These are phyloP conservation scores for Cladophialophora bantiana DNA, from an alignment of 2,329 filamentous ascomycete genomes.

Conservation along the genomic window DNA sequence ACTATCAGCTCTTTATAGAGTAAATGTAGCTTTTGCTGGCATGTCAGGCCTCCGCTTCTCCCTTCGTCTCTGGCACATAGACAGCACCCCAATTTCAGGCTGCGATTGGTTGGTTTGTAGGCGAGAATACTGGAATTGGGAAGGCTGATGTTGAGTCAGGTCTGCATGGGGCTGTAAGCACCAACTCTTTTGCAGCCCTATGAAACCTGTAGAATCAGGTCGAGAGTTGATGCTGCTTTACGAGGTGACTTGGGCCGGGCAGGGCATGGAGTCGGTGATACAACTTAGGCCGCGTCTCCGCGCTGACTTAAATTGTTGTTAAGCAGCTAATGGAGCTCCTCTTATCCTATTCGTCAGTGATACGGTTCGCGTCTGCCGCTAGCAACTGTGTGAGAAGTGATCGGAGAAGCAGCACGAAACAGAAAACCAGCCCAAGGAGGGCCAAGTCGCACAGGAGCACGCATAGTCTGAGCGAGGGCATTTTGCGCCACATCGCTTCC, in stretches of 20 bases:
- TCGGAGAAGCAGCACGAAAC: background rate
- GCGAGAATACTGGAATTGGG: background rate
- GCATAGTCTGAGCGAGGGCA: background rate
- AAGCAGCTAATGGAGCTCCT: background rate
- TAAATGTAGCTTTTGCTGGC: background rate
- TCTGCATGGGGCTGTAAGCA: conserved; percentile 19
- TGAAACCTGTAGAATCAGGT: conserved; percentile 7
- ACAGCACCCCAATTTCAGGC: background rate
- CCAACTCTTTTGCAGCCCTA: conserved; percentile 22
- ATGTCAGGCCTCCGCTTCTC: conserved; percentile 12
- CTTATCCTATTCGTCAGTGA: background rate
- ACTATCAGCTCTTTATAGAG: conserved; percentile 13
- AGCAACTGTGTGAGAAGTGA: background rate
- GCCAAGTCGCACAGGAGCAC: background rate
- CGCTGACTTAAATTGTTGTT: conserved; percentile 8
- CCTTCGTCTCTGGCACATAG: background rate
- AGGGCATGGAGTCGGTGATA: background rate
- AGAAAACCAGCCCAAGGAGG: background rate
- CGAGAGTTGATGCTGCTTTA: conserved; percentile 14
- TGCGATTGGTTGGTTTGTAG: conserved; percentile 1
- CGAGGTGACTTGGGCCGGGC: conserved; percentile 7
- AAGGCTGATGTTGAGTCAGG: conserved; percentile 11
- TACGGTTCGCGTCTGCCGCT: background rate
- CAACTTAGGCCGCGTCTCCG: conserved; percentile 10
- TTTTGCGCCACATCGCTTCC: background rate